Evolutionary conservation across 805 yeast species (phyloP).

Genomic region (Cyberlindnera misumaiensis): DNA sequence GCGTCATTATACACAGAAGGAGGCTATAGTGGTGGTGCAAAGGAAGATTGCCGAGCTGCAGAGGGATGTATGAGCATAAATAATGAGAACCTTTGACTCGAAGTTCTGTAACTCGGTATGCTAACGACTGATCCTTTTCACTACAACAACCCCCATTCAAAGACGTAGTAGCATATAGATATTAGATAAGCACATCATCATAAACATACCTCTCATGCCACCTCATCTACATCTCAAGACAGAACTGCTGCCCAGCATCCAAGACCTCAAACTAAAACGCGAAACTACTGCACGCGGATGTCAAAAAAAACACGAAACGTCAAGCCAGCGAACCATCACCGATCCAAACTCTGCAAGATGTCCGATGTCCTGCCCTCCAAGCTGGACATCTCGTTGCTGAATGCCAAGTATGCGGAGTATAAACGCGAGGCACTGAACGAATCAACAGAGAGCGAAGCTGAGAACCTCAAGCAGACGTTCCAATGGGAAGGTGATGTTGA

Average conservation of each 20-base stretch:
- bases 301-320: background rate
- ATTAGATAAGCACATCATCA: no score
- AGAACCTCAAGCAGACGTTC: conserved; percentile 6
- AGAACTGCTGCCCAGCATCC: no score
- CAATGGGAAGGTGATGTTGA: background rate
- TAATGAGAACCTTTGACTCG: no score
- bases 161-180: no score
- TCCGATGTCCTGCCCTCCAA: conserved; percentile 3
- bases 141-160: no score
- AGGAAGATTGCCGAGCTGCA: conserved; percentile 3
- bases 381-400: conserved; percentile 8
- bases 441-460: conserved; percentile 1
- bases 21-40: conserved; percentile 7
- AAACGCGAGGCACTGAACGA: conserved; percentile 1
- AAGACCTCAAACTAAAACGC: background rate
- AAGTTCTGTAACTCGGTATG: no score
- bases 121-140: no score
- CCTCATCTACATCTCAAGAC: no score
- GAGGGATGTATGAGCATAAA: no score
- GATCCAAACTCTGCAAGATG: background rate
- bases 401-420: conserved; percentile 6
- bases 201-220: no score
- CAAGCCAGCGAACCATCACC: background rate
- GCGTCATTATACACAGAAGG: conserved; percentile 1
- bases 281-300: background rate